Evolutionary conservation across 108 stramenopile species (phyloP).

Genomic region (Skeletonema marinoi): DNA sequence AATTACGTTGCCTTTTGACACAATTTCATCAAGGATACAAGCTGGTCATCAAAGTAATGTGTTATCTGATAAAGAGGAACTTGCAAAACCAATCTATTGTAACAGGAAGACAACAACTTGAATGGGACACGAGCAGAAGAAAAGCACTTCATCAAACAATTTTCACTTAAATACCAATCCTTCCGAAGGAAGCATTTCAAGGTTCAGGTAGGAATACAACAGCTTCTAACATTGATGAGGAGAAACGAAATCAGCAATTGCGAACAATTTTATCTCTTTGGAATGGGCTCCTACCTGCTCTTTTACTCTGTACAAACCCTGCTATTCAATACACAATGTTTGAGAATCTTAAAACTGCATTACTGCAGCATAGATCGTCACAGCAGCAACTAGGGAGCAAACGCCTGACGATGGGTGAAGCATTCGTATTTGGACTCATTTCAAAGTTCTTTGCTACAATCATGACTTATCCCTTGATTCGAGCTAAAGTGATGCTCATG

Average conservation of each 20-base stretch:
- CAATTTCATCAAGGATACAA: constrained; percentile 78
- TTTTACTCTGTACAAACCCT: constrained; percentile 90
- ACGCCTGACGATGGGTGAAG: constrained; percentile 58
- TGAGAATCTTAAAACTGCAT: constrained; percentile 68
- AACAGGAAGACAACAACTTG: background rate
- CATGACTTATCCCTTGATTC: constrained; percentile 92
- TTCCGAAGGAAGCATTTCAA: constrained; percentile 29
- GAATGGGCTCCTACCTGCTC: constrained; percentile 88
- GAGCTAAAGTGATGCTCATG: constrained; percentile 94
- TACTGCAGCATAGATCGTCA: constrained; percentile 34
- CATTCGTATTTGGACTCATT: constrained; percentile 77
- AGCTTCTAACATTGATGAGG: background rate
- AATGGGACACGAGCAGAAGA: background rate
- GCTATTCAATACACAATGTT: constrained; percentile 94
- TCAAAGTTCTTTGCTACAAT: constrained; percentile 92
- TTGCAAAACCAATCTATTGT: background rate
- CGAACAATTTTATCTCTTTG: constrained; percentile 53
- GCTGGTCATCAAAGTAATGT: constrained; percentile 10
- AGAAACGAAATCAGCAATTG: constrained; percentile 6
- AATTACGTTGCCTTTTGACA: constrained; percentile 90
- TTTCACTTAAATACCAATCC: constrained; percentile 44
- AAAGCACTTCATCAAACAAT: constrained; percentile 22
- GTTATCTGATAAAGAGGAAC: constrained; percentile 5
- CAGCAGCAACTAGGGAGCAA: constrained; percentile 3
- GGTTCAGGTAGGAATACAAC: background rate